These are phyloP conservation scores for Phytophthora aleatoria DNA, from an alignment of 352 stramenopile genomes.

Conservation along the genomic window DNA sequence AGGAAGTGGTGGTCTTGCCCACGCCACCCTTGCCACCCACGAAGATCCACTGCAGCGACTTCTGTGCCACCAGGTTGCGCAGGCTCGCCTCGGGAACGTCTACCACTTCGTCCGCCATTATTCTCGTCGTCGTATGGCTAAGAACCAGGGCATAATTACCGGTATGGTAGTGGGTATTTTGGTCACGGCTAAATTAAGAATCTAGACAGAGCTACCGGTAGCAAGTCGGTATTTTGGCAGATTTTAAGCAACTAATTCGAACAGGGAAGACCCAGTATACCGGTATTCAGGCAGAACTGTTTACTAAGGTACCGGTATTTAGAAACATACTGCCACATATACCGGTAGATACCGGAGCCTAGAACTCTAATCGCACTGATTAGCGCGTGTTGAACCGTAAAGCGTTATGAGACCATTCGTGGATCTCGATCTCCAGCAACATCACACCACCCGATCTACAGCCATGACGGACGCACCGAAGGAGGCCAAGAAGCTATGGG, in stretches of 20 bases:
- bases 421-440: background rate
- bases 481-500: slow-evolving; percentile 86
- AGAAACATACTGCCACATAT: too few relatives aligned
- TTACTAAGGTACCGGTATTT: too few relatives aligned
- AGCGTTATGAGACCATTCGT: too few relatives aligned
- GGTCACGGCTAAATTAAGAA: too few relatives aligned
- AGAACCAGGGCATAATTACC: background rate
- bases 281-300: too few relatives aligned
- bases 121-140: background rate
- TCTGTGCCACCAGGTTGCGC: slow-evolving; percentile 90
- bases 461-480: slow-evolving; percentile 38
- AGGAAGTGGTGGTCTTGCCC: slow-evolving; percentile 98
- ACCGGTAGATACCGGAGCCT: too few relatives aligned
- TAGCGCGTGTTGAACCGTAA: background rate
- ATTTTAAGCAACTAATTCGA: too few relatives aligned
- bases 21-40: slow-evolving; percentile 95
- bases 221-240: too few relatives aligned
- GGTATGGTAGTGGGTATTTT: too few relatives aligned
- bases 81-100: slow-evolving; percentile 87
- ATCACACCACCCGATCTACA: background rate
- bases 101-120: slow-evolving; percentile 37
- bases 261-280: too few relatives aligned
- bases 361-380: background rate
- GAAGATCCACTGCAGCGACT: slow-evolving; percentile 94
- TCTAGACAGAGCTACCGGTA: too few relatives aligned